phyloP scores from a whole-genome alignment of 31 red algal species.

The Bonnemaisonia californica region DNA sequence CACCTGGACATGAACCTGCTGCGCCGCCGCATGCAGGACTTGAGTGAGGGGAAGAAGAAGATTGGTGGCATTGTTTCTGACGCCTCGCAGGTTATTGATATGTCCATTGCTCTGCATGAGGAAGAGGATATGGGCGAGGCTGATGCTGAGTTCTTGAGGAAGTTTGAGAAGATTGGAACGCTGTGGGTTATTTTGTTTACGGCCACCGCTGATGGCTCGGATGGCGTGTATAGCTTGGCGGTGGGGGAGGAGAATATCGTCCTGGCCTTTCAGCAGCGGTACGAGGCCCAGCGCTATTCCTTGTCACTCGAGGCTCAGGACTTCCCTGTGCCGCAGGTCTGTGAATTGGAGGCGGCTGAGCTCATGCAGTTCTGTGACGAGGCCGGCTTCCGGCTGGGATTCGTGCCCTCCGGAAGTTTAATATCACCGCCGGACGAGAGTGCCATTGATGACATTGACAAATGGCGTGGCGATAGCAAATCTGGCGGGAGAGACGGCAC shows the following conservation, averaged over 20 bases:
- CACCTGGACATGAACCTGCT: conserved; percentile 25
- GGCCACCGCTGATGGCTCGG: conserved; percentile 32
- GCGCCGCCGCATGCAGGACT: conserved; percentile 34
- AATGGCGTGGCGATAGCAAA: conserved; percentile 41
- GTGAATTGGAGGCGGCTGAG: conserved; percentile 49
- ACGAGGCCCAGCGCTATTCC: conserved; percentile 81
- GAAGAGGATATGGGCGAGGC: not conserved
- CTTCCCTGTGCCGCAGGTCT: conserved; percentile 68
- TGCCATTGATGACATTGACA: conserved; percentile 59
- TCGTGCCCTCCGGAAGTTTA: conserved; percentile 69
- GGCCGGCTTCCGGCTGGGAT: conserved; percentile 66
- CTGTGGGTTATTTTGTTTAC: conserved; percentile 68
- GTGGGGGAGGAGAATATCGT: conserved; percentile 78
- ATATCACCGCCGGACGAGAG: conserved; percentile 76
- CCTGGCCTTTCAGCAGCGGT: conserved; percentile 73
- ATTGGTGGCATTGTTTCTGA: not conserved
- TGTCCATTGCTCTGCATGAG: not conserved
- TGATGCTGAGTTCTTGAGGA: conserved; percentile 14
- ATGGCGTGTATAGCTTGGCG: conserved; percentile 80
- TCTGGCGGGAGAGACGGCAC: not conserved
- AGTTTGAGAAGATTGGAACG: conserved; percentile 24
- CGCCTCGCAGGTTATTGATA: conserved; percentile 2
- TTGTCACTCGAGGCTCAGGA: conserved; percentile 71
- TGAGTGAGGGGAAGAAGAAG: conserved; percentile 14
- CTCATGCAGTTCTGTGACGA: conserved; percentile 75